phyloP scores from a whole-genome alignment of 768 basidiomycete species.

The Suillus fuscotomentosus region DNA sequence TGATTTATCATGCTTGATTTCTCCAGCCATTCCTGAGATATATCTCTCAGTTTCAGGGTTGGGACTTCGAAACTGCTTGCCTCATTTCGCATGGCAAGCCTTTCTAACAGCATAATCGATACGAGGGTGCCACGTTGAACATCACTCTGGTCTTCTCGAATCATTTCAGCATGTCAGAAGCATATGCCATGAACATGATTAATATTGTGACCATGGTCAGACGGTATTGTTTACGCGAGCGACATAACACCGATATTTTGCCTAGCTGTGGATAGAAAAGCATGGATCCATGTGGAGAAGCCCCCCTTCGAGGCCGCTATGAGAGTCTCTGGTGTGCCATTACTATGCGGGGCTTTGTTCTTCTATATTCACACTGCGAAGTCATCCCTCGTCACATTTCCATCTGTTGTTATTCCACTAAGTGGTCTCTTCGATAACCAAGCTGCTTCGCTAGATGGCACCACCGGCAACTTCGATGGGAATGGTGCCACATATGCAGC shows the following conservation, averaged over 20 bases:
- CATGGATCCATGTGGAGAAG: constrained; percentile 4
- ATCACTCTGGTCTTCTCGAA: neutral
- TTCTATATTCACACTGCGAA: constrained; percentile 14
- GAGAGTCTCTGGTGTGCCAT: constrained; percentile 22
- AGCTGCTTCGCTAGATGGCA: constrained; percentile 39
- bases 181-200: neutral
- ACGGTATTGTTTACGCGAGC: neutral
- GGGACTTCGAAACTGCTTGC: neutral
- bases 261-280: constrained; percentile 11
- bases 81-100: neutral
- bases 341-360: constrained; percentile 20
- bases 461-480: constrained; percentile 39
- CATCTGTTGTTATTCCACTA: constrained; percentile 32
- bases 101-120: neutral
- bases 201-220: constrained; percentile 15
- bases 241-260: constrained; percentile 5
- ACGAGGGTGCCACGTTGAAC: neutral
- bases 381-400: constrained; percentile 26
- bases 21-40: neutral
- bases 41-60: neutral
- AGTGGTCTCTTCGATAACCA: constrained; percentile 38
- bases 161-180: neutral
- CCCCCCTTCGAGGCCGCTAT: constrained; percentile 7
- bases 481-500: constrained; percentile 40
- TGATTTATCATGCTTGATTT: neutral